Conservation (phyloP, 2,329 filamentous ascomycete genomes). For the Phyllosticta ampelicida region DNA sequence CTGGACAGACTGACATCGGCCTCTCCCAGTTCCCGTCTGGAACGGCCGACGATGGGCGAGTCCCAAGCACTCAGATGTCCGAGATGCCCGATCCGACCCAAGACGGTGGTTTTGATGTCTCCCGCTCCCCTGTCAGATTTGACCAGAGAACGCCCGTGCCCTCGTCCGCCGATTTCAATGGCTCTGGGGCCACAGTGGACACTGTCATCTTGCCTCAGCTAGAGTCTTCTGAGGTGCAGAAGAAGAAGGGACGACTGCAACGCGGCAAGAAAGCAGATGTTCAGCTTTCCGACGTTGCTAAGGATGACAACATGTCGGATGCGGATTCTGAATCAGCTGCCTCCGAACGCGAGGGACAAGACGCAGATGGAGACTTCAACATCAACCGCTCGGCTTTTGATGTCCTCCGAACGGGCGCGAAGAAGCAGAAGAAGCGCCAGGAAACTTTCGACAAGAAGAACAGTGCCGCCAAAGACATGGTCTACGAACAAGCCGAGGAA, state of each 20-base stretch:
- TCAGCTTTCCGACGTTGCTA: conserved; percentile 36
- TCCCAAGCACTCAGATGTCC: conserved; percentile 50
- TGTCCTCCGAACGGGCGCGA: conserved; percentile 56
- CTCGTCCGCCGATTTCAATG: neutral
- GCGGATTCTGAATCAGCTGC: conserved; percentile 19
- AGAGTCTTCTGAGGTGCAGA: conserved; percentile 54
- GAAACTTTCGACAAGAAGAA: conserved; percentile 69
- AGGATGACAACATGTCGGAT: conserved; percentile 21
- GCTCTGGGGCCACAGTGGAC: conserved; percentile 44
- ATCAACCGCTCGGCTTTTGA: conserved; percentile 50
- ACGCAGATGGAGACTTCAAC: conserved; percentile 16
- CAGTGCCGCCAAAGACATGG: conserved; percentile 71
- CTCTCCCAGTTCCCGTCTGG: conserved; percentile 20
- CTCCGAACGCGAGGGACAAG: neutral
- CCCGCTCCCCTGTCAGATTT: conserved; percentile 54
- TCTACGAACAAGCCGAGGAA: conserved; percentile 91
- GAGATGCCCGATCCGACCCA: conserved; percentile 68
- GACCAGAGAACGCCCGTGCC: conserved; percentile 46
- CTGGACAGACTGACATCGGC: conserved; percentile 25
- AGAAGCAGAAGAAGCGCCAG: conserved; percentile 32
- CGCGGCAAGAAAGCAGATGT: conserved; percentile 30
- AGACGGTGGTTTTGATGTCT: conserved; percentile 64
- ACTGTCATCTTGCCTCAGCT: conserved; percentile 47
- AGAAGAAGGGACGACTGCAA: conserved; percentile 48
- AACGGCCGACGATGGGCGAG: conserved; percentile 1